Percentiles rank a stretch among this genome's conserved stretches.
phyloP scores from a whole-genome alignment of 768 basidiomycete species.

The Crucibulum laeve region DNA sequence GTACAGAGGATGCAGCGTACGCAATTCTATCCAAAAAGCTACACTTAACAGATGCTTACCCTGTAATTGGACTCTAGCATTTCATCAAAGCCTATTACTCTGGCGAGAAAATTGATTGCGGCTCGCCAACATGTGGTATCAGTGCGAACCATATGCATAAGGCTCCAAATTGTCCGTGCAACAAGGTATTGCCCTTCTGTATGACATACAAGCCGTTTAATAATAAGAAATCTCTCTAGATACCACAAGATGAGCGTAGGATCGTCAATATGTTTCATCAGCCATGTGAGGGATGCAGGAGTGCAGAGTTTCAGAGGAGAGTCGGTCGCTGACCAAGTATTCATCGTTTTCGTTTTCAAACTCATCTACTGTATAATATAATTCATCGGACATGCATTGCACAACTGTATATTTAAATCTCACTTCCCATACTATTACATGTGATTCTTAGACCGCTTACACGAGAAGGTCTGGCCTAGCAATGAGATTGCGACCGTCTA shows the following conservation, averaged over 20 bases:
- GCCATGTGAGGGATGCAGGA: conserved; percentile 54
- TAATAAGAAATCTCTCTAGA: conserved; percentile 18
- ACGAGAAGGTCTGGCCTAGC: too few relatives aligned
- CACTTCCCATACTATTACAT: background rate
- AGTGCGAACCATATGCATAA: conserved; percentile 59
- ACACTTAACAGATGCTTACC: conserved; percentile 6
- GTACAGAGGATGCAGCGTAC: conserved; percentile 38
- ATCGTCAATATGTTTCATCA: conserved; percentile 66
- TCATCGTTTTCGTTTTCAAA: background rate
- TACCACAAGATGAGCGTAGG: conserved; percentile 41
- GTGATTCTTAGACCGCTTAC: background rate
- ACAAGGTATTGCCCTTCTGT: conserved; percentile 26
- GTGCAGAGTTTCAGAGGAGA: conserved; percentile 26
- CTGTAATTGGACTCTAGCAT: conserved; percentile 35
- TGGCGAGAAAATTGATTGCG: conserved; percentile 55
- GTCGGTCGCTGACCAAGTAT: conserved; percentile 10
- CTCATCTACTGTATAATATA: conserved; percentile 1
- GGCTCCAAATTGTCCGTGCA: conserved; percentile 55
- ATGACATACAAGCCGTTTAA: background rate
- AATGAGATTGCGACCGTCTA: too few relatives aligned
- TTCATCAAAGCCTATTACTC: conserved; percentile 62
- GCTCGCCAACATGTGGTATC: conserved; percentile 40
- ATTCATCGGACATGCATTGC: background rate
- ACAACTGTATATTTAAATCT: background rate
- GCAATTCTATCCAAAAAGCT: conserved; percentile 12